Evolutionary conservation across 441 rosid genomes (phyloP).

Genomic region (Jatropha multifida): DNA sequence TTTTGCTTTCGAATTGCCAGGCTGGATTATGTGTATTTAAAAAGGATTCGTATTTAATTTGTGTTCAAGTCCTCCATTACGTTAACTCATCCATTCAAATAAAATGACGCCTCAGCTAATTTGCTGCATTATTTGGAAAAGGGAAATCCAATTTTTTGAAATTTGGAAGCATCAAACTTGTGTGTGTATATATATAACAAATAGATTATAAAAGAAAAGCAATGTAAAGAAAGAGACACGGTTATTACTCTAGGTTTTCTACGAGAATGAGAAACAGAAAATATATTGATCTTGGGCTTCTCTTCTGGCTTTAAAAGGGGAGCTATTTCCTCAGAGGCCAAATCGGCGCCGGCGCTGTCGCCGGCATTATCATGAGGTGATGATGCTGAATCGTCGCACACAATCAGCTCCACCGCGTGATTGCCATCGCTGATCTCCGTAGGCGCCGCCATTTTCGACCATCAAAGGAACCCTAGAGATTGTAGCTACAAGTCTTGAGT

Average conservation of each 20-base stretch:
- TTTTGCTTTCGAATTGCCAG: too few species aligned
- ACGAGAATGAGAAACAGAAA: slow-evolving; percentile 59
- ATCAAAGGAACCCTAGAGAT: not conserved
- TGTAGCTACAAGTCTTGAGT: not conserved
- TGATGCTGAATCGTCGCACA: slow-evolving; percentile 42
- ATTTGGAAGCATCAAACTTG: too few species aligned
- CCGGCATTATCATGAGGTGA: slow-evolving; percentile 5
- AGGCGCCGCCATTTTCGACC: slow-evolving; percentile 24
- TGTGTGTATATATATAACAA: too few species aligned
- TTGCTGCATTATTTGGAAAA: not conserved
- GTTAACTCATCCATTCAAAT: too few species aligned
- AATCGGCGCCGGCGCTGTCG: slow-evolving; percentile 13
- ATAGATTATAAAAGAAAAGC: not conserved
- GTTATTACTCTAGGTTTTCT: slow-evolving; percentile 59
- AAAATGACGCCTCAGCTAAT: not conserved
- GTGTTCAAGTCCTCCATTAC: too few species aligned
- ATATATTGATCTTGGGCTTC: slow-evolving; percentile 75
- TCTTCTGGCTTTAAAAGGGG: slow-evolving; percentile 61
- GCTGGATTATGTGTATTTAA: too few species aligned
- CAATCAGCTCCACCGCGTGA: slow-evolving; percentile 63
- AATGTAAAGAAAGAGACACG: not conserved
- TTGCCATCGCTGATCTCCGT: slow-evolving; percentile 38
- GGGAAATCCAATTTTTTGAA: too few species aligned
- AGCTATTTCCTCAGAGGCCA: slow-evolving; percentile 52
- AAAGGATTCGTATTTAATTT: too few species aligned